Conservation (phyloP, 495 filamentous ascomycete species). For the Penicillium desertorum region DNA sequence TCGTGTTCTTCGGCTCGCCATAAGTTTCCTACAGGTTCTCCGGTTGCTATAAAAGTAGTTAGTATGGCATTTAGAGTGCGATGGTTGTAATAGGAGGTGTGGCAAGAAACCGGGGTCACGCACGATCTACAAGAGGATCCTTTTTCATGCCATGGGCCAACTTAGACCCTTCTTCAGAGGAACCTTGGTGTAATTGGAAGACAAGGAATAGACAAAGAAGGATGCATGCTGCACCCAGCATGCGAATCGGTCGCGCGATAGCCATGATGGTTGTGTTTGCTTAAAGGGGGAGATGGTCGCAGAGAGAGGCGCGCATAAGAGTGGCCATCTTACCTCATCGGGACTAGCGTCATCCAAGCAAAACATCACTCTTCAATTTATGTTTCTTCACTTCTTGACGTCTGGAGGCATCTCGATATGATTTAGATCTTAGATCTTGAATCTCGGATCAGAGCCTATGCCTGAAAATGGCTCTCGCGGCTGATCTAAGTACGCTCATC, state of each 20-base stretch:
- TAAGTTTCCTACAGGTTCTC: constrained; percentile 75
- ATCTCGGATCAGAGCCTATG: background rate
- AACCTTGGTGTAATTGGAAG: constrained; percentile 62
- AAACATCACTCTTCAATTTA: constrained; percentile 21
- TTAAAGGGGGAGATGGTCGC: constrained; percentile 24
- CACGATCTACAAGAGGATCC: constrained; percentile 85
- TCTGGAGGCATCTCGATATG: constrained; percentile 2
- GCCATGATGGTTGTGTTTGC: constrained; percentile 58
- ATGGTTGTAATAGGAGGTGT: constrained; percentile 5
- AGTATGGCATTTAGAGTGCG: constrained; percentile 7
- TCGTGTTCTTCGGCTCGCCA: constrained; percentile 63
- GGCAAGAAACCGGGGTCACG: constrained; percentile 29
- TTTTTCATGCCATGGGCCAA: constrained; percentile 54
- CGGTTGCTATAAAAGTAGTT: constrained; percentile 56
- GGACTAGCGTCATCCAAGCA: constrained; percentile 31
- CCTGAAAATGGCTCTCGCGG: constrained; percentile 49
- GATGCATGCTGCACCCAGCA: constrained; percentile 68
- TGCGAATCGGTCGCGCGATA: constrained; percentile 77
- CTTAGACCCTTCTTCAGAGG: constrained; percentile 35
- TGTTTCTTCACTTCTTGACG: constrained; percentile 9
- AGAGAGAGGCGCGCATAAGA: constrained; percentile 12
- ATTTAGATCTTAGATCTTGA: background rate
- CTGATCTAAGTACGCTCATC: constrained; percentile 35
- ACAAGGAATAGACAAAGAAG: constrained; percentile 72
- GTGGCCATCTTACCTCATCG: constrained; percentile 30